A percentile compares a stretch with the other conserved stretches of the same genome.
Evolutionary conservation across 2,329 filamentous ascomycete genomes (phyloP).

Genomic region (Fusarium albosuccineum): DNA sequence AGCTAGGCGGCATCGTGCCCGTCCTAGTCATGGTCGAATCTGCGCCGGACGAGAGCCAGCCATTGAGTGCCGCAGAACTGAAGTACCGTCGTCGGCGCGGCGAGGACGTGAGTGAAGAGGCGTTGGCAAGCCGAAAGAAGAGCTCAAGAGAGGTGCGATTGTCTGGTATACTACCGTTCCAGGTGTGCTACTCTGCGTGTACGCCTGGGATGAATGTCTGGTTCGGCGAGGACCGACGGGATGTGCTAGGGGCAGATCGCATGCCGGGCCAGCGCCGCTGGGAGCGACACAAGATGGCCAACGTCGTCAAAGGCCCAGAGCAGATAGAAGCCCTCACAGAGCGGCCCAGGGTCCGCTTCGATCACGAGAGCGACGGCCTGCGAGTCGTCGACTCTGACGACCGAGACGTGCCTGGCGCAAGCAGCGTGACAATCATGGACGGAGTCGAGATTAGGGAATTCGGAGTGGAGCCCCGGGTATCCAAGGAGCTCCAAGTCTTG

Average conservation of each 20-base stretch:
- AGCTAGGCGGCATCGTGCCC: conserved; percentile 44
- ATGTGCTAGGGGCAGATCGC: conserved; percentile 45
- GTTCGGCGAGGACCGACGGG: conserved; percentile 45
- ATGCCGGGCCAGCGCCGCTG: conserved; percentile 45
- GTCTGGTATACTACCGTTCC: conserved; percentile 44
- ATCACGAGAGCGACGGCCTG: conserved; percentile 25
- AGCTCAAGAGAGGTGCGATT: conserved; percentile 31
- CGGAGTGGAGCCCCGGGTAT: conserved; percentile 23
- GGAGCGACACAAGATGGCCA: conserved; percentile 35
- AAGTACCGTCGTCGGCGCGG: conserved; percentile 19
- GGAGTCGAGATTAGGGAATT: conserved; percentile 10
- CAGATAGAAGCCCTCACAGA: conserved; percentile 10
- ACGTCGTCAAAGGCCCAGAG: conserved; percentile 6
- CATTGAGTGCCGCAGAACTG: conserved; percentile 17
- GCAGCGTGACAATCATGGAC: conserved; percentile 29
- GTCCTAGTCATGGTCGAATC: conserved; percentile 37
- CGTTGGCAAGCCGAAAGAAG: conserved; percentile 32
- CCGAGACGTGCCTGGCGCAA: conserved; percentile 22
- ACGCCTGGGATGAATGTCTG: conserved; percentile 37
- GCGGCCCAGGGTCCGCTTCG: conserved; percentile 34
- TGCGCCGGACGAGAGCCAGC: conserved; percentile 18
- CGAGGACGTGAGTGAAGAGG: conserved; percentile 33
- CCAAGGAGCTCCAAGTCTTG: not conserved
- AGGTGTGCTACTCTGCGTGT: conserved; percentile 43
- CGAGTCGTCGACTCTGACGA: conserved; percentile 37